Base-by-base conservation (phyloP, 441 rosid species). In the Erodium moschatum region DNA sequence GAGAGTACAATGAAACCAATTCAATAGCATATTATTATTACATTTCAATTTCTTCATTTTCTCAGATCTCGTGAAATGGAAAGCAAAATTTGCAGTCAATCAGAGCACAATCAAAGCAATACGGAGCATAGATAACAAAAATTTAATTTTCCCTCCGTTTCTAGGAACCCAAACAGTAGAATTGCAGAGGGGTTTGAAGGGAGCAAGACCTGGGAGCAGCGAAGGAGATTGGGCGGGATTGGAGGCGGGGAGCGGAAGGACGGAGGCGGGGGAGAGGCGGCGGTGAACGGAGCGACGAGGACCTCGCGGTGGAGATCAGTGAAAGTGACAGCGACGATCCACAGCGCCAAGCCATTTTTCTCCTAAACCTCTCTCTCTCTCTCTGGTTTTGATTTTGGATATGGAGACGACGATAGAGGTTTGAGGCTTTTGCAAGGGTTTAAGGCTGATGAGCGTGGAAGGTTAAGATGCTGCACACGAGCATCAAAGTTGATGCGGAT, bases 191-290 rank as follows among this genome's bases (percentile, higher is more conserved):
- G 61, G 16, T 16, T 16, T 2, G 15, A 8, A 8, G 61, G 3
- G 61, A 42, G 61, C 61, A 5, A 54, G 18, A 54, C 61, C 61
- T 54, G 61, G 61, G 61, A 16, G 61, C 61, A 6, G 21, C 61
- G 61, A 54, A 54, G 61, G 61, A 18, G 61, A 16, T 19, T 20
- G 19, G 24, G 21, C 61, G 61, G 24, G 61, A 54, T 7, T 54
- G 61, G 61, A 54, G 61, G 61, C 61, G 61, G 18, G 61, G 61
- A 54, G 61, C 61, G 61, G 48, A 42, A 9, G 48, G 48, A 8
- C 48, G 48, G 48, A 10, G 48, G 61, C 61, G 20, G 21, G 61
- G 62, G 62, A 56, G 27, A 20, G 11, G 62, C 2, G 27, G 62
- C 8, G 62, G 27, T 7, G 62, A 18, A 6, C 62, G 27, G 27